Evolutionary conservation across 257 asterid genomes (phyloP), one percentile per base, ranked within the genome.

Genomic region (Galeopsis tetrahit): DNA sequence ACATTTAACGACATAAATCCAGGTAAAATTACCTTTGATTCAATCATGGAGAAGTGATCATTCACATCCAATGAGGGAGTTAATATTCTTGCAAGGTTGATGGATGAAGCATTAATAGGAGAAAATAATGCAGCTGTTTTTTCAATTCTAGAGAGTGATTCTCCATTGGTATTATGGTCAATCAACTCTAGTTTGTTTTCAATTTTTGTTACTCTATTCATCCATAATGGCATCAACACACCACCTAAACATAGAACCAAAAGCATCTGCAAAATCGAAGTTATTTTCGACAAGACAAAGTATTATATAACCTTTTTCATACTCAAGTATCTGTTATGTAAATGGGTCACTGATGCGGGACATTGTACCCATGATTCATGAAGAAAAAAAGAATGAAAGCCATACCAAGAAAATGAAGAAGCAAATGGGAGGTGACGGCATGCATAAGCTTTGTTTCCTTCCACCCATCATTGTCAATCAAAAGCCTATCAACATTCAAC

Each of bases 151-250:
- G 69, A 81, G 10, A 66, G 42, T 33, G 73, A 52, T 68, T 80
- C 76, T 68, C 71, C 84, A 33, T 78, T 73, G 31, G 65, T 64
- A 32, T 60, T 70, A 52, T 69, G 7, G 21, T 77, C 40, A 7
- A 63, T 34, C 58, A 69, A 52, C 66, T 74, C 76, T 53, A 80
- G 83, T 36, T 79, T 81, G 4, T 42, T 7, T 73, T 85, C 81
- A 3, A 85, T 79, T 63, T 35, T 49, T 21, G 69, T 43, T n/a
- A 80, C 82, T 14, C 72, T 81, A 11, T 34, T 71, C 42, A 81
- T 73, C 92, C 95, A 86, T 10, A 85, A 43, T 1, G 88, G 73
- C 53, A 81, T 71, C 74, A 86, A 44, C 35, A 80, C 35, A 75
- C 81, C 75, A 58, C 86, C 81, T 43, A 84, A 28, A 32, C 83